phyloP scores from a whole-genome alignment of 257 asterid genomes.

The Penstemon newberryi region DNA sequence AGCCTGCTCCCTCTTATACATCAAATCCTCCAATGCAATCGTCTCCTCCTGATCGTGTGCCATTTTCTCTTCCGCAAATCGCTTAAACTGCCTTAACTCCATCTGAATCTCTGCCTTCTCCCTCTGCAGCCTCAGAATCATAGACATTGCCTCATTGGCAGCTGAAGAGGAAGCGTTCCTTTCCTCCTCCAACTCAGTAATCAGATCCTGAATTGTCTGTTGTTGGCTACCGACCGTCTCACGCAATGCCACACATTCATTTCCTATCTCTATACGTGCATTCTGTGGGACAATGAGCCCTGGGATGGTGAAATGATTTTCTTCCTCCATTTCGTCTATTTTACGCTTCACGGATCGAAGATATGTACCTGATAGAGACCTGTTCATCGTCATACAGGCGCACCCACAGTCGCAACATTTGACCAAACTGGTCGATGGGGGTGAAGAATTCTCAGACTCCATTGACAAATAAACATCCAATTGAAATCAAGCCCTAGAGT shows the following conservation, averaged over 20 bases:
- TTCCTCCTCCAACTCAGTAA: conserved; percentile 88
- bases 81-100: conserved; percentile 90
- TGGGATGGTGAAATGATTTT: conserved; percentile 39
- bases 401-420: conserved; percentile 84
- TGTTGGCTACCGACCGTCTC: conserved; percentile 83
- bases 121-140: conserved; percentile 93
- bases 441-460: conserved; percentile 53
- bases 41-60: conserved; percentile 88
- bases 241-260: conserved; percentile 77
- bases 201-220: conserved; percentile 63
- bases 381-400: conserved; percentile 48
- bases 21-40: conserved; percentile 65
- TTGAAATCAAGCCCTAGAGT: conserved; percentile 26
- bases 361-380: conserved; percentile 50
- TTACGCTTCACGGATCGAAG: conserved; percentile 75
- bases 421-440: conserved; percentile 39
- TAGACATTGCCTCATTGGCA: conserved; percentile 95
- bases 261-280: conserved; percentile 75
- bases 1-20: conserved; percentile 84
- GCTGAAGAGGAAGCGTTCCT: conserved; percentile 92
- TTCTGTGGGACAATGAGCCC: conserved; percentile 51
- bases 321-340: conserved; percentile 55
- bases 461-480: conserved; percentile 42
- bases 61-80: conserved; percentile 88
- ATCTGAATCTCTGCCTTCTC: conserved; percentile 90